These are phyloP conservation scores for Ramaria sp. DNA, from an alignment of 768 basidiomycete genomes.

Conservation along the genomic window DNA sequence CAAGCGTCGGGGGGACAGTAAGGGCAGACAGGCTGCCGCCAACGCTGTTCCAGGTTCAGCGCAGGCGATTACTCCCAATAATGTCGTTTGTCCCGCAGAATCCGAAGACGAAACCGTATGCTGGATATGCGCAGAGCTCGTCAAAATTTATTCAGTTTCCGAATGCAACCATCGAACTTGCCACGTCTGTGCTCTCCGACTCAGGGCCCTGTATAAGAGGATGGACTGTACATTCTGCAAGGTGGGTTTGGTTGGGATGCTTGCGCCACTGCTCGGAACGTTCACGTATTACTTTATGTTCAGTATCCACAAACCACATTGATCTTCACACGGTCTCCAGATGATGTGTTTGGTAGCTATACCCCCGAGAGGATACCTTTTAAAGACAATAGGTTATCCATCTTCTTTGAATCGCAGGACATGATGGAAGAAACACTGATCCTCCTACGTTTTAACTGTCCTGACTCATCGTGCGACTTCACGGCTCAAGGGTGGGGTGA, in stretches of 20 bases:
- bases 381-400: slow-evolving; percentile 63
- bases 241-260: slow-evolving; percentile 30
- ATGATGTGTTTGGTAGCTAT: slow-evolving; percentile 51
- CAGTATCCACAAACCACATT: slow-evolving; percentile 65
- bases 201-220: slow-evolving; percentile 91
- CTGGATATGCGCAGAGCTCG: slow-evolving; percentile 91
- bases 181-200: slow-evolving; percentile 82
- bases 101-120: slow-evolving; percentile 37
- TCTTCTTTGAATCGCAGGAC: slow-evolving; percentile 81
- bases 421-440: slow-evolving; percentile 94
- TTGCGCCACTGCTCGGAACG: neutral
- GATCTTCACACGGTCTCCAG: slow-evolving; percentile 64
- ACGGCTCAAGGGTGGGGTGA: slow-evolving; percentile 84
- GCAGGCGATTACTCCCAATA: neutral
- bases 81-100: neutral
- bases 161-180: slow-evolving; percentile 93
- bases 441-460: slow-evolving; percentile 90
- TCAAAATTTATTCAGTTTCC: slow-evolving; percentile 82
- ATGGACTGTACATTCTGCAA: slow-evolving; percentile 94
- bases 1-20: neutral
- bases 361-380: slow-evolving; percentile 42
- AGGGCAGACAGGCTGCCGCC: neutral
- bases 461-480: slow-evolving; percentile 72
- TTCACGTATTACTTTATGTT: neutral
- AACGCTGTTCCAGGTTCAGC: neutral